Base-by-base conservation (phyloP, 2,329 filamentous ascomycete species). In the Alternaria tenuissima region DNA sequence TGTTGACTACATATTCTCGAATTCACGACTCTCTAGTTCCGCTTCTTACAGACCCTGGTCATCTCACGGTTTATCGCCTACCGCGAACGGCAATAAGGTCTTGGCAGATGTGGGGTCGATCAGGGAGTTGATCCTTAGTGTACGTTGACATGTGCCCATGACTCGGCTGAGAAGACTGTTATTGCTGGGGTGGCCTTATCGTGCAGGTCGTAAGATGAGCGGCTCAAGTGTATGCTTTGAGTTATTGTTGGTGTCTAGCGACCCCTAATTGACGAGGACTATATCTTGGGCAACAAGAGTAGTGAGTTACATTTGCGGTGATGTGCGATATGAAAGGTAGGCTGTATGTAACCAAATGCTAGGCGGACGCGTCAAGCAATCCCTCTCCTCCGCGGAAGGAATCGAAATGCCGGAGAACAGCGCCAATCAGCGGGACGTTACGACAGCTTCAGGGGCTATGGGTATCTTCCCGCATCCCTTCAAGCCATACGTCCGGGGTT, bases 101-200 rank as follows among this genome's bases (percentile, higher is more conserved):
- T 53, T 53, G 41, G 55, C 55, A 39, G 4, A 32, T 38, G 48
- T 44, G 48, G 48, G 46, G 24, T 16, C 30, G 32, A n/a, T 51
- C 49, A 41, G 55, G 48, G 30, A 39, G 14, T 38, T 24, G 8
- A 44, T 57, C 55, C 55, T 57, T 57, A 26, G 47, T 39, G 39
- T 46, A 57, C 32, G 22, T 44, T n/a, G 11, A 26, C 20, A 20
- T 22, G 18, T 30, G n/a, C 6, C 14, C 24, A 52, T 44, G 48
- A 57, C 41, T 57, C 48, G 14, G 3, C 20, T 38, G 8, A 24
- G 12, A 18, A 24, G 39, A 42, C 26, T 16, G 9, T 30, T 30
- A 24, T 41, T 38, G n/a, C 24, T 53, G 14, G 44, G 5, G 22
- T 36, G 5, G 12, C 24, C 22, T 51, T 52, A 22, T 57, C 16